Conservation (phyloP, 345 rosid genomes). For the Carallia brachiata region DNA sequence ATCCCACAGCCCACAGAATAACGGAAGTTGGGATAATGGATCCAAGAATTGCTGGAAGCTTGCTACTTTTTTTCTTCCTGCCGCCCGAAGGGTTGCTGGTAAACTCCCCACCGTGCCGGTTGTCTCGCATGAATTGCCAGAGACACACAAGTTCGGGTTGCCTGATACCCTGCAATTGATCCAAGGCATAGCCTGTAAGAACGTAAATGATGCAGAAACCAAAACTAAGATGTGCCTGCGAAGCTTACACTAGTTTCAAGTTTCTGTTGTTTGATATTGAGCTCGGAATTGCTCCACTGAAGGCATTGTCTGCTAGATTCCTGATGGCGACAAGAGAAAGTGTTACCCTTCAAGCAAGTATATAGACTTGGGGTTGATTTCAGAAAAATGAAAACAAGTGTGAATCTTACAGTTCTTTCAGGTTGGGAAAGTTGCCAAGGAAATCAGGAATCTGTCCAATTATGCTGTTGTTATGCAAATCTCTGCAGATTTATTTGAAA, state of each 20-base stretch:
- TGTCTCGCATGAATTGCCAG: slow-evolving; percentile 33
- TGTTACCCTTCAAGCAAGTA: no score
- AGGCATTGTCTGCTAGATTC: slow-evolving; percentile 19
- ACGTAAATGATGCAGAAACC: no score
- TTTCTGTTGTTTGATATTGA: slow-evolving; percentile 18
- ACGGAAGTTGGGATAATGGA: slow-evolving; percentile 33
- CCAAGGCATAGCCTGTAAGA: no score
- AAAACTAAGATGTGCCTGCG: neutral
- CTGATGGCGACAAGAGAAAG: slow-evolving; percentile 2
- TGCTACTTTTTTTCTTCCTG: slow-evolving; percentile 26
- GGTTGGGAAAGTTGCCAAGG: slow-evolving; percentile 19
- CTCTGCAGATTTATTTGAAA: slow-evolving; percentile 8
- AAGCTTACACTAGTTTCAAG: slow-evolving; percentile 31
- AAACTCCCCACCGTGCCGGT: neutral
- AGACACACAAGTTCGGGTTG: slow-evolving; percentile 37
- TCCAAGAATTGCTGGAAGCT: slow-evolving; percentile 40
- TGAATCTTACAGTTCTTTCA: slow-evolving; percentile 18
- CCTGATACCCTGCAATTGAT: slow-evolving; percentile 30
- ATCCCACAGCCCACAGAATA: slow-evolving; percentile 31
- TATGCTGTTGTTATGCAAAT: slow-evolving; percentile 23
- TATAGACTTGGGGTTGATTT: no score
- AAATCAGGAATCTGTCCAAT: slow-evolving; percentile 24
- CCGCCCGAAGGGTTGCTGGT: neutral
- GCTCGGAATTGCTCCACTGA: slow-evolving; percentile 22
- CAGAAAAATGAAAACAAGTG: no score